phyloP scores from a whole-genome alignment of 305 asterid genomes.

The Fraxinus albicans region DNA sequence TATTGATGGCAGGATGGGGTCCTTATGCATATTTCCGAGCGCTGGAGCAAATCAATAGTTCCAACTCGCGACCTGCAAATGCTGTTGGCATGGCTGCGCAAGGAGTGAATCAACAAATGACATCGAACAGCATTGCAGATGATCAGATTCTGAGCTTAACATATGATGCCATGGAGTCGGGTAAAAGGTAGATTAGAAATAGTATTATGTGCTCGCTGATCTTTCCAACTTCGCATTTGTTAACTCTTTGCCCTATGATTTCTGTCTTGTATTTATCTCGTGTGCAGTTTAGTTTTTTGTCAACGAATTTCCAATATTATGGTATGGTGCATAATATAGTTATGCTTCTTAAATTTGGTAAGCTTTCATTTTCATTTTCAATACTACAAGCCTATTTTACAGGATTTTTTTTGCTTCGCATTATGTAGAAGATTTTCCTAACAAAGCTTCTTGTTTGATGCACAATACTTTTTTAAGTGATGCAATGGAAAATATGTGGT shows the following conservation, averaged over 20 bases:
- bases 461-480: too few relatives aligned
- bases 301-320: not conserved
- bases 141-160: constrained; percentile 31
- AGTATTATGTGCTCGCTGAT: not conserved
- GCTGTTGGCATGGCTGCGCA: constrained; percentile 25
- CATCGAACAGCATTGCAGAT: constrained; percentile 11
- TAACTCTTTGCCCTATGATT: not conserved
- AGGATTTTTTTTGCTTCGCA: too few relatives aligned
- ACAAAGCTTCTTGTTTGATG: too few relatives aligned
- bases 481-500: too few relatives aligned
- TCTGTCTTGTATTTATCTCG: not conserved
- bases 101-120: constrained; percentile 19
- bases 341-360: not conserved
- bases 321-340: not conserved
- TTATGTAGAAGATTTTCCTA: too few relatives aligned
- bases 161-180: constrained; percentile 43
- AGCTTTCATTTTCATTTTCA: not conserved
- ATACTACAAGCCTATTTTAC: too few relatives aligned
- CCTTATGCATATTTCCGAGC: constrained; percentile 72
- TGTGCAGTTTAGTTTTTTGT: too few relatives aligned
- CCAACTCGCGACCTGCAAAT: constrained; percentile 28
- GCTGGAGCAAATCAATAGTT: constrained; percentile 50
- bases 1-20: constrained; percentile 58
- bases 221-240: not conserved
- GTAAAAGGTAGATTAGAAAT: constrained; percentile 30